These are phyloP conservation scores for Solanum peruvianum DNA, from an alignment of 257 asterid genomes.

Conservation along the genomic window DNA sequence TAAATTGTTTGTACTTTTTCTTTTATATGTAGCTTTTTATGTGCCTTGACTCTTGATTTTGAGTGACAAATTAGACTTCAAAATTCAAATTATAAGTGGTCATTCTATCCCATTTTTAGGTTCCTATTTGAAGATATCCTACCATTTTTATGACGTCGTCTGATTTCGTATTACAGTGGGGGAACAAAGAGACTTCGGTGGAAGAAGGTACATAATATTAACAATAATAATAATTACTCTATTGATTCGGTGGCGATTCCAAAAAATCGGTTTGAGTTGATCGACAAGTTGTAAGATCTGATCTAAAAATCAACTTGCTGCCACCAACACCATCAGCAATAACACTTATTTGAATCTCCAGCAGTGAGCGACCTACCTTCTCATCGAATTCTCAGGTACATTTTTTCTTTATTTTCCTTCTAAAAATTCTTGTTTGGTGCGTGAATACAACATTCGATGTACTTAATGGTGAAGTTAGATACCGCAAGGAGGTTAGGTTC, in stretches of 20 bases:
- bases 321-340: not conserved
- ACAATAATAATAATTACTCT: conserved; percentile 3
- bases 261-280: conserved; percentile 33
- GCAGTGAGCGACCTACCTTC: conserved; percentile 70
- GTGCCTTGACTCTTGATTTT: too few species aligned
- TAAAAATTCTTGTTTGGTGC: not conserved
- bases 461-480: too few species aligned
- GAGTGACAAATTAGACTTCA: too few species aligned
- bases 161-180: conserved; percentile 79
- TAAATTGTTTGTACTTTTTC: not conserved
- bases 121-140: too few species aligned
- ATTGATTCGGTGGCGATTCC: conserved; percentile 33
- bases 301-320: conserved; percentile 26
- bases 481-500: not conserved
- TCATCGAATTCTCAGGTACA: conserved; percentile 47
- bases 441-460: too few species aligned
- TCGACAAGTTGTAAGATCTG: conserved; percentile 57
- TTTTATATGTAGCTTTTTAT: too few species aligned
- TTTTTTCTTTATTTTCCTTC: not conserved
- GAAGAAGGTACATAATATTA: conserved; percentile 44
- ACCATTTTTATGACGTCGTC: conserved; percentile 31
- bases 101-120: too few species aligned
- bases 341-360: conserved; percentile 58
- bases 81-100: too few species aligned
- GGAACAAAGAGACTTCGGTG: conserved; percentile 72